Base-by-base conservation (phyloP, 179 eudicot genomes). In the Beta macrorhiza region DNA sequence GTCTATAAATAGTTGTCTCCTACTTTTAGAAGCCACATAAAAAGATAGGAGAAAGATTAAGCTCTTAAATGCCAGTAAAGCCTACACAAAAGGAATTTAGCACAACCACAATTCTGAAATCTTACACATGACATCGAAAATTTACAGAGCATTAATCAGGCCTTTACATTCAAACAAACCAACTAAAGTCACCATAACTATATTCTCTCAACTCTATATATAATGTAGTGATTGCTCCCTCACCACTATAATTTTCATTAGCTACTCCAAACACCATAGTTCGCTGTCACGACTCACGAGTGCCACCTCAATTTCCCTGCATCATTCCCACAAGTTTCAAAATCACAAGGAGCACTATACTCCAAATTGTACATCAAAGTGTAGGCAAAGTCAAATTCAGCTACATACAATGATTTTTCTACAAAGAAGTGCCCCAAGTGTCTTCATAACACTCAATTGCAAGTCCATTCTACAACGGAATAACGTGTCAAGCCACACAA, bases 271-370 rank as follows among this genome's bases (percentile, higher is more conserved):
- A 2, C 16, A 52, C 61, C 76, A 20, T 20, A 72, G 44, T 72
- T 12, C 32, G 19, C 58, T 19, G 75, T n/a, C 37, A 72, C 37
- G 15, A 37, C 42, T 37, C 42, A 37, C 42, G 42, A 37, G 25
- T 49, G 53, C 76, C 61, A 72, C 44, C 76, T 22, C 32, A 72
- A 52, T 5, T 17, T 2, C 25, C 77, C 51, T 58, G 44, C 63
- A 29, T 74, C 61, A 74, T 19, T 56, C 51, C 65, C 77, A 53
- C 62, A 55, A 29, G 22, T 53, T 14, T 72, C 76, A 53, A 25
- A 71, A n/a, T 49, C 58, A 47, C n/a, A 49, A 25, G 14, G 16
- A 9, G 59, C 42, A 0, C 59, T n/a, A 16, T 69, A 16, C 45
- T 9, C 75, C 57, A n/a, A 9, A 47, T 7, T 47, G 58, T 45